A percentile compares a stretch with the other conserved stretches of the same genome.
phyloP scores from a whole-genome alignment of 768 basidiomycete genomes.

The Cyclocybe aegerita region DNA sequence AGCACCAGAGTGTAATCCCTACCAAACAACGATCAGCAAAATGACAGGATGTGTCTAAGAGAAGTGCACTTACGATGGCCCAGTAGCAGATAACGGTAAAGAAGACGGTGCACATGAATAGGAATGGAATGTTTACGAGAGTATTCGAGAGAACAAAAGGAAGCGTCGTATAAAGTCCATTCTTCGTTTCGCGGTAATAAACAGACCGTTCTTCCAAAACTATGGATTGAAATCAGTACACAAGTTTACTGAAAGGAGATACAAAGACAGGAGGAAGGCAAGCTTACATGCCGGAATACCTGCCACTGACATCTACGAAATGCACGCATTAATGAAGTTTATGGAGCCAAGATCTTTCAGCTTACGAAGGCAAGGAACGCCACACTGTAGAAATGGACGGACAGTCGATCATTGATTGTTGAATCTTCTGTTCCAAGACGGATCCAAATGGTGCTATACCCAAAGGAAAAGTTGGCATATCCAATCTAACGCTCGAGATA shows the following conservation, averaged over 20 bases:
- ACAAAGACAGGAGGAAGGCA: background rate
- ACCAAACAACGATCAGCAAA: background rate
- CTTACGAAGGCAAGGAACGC: constrained; percentile 52
- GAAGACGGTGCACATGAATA: constrained; percentile 46
- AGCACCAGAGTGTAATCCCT: constrained; percentile 52
- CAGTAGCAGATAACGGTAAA: constrained; percentile 53
- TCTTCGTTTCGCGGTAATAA: constrained; percentile 54
- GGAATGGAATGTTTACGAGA: constrained; percentile 51
- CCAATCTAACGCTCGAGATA: constrained; percentile 18
- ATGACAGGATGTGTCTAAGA: background rate
- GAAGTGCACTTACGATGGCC: constrained; percentile 37
- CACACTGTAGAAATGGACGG: constrained; percentile 56
- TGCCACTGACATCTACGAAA: constrained; percentile 52
- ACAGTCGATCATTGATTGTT: constrained; percentile 46
- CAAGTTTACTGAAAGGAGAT: background rate
- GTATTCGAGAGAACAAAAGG: constrained; percentile 57
- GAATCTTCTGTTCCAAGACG: constrained; percentile 35
- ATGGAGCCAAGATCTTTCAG: constrained; percentile 2
- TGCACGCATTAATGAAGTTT: background rate
- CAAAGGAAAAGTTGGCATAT: background rate
- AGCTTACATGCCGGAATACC: constrained; percentile 53
- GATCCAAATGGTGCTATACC: constrained; percentile 49
- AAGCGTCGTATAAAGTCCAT: constrained; percentile 55
- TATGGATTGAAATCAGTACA: constrained; percentile 9
- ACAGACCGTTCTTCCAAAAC: constrained; percentile 59